phyloP scores from a whole-genome alignment of 23 red algal species.

The Gracilaria domingensis region DNA sequence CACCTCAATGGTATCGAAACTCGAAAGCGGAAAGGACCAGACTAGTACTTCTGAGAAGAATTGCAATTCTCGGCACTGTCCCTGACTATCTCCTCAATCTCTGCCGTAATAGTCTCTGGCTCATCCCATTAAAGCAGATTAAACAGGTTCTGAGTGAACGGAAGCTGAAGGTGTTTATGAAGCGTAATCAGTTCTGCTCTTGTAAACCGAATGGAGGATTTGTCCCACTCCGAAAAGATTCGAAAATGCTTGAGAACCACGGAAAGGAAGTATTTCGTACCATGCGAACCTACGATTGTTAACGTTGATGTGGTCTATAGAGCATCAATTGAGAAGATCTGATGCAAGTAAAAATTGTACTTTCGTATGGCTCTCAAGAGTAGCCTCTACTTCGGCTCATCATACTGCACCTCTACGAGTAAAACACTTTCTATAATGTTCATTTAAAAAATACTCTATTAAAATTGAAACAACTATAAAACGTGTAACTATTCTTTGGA shows the following conservation, averaged over 20 bases:
- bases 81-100: neutral
- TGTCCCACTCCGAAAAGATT: slow-evolving; percentile 25
- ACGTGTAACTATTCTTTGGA: too few relatives aligned
- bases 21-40: slow-evolving; percentile 13
- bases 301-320: too few relatives aligned
- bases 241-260: slow-evolving; percentile 18
- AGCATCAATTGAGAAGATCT: too few relatives aligned
- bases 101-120: neutral
- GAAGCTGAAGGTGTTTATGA: slow-evolving; percentile 23
- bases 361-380: too few relatives aligned
- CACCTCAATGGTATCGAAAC: slow-evolving; percentile 56
- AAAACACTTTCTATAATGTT: too few relatives aligned
- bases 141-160: slow-evolving; percentile 8
- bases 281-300: too few relatives aligned
- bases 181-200: neutral
- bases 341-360: too few relatives aligned
- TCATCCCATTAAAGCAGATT: neutral
- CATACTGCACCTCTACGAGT: too few relatives aligned
- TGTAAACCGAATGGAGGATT: neutral
- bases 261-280: neutral
- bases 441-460: too few relatives aligned
- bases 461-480: too few relatives aligned
- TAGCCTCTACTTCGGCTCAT: too few relatives aligned
- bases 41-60: slow-evolving; percentile 1
- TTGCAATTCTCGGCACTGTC: neutral